Percentiles rank a stretch among this genome's conserved stretches.
phyloP scores from a whole-genome alignment of 2,329 filamentous ascomycete species.

The Diaporthe citriasiana region DNA sequence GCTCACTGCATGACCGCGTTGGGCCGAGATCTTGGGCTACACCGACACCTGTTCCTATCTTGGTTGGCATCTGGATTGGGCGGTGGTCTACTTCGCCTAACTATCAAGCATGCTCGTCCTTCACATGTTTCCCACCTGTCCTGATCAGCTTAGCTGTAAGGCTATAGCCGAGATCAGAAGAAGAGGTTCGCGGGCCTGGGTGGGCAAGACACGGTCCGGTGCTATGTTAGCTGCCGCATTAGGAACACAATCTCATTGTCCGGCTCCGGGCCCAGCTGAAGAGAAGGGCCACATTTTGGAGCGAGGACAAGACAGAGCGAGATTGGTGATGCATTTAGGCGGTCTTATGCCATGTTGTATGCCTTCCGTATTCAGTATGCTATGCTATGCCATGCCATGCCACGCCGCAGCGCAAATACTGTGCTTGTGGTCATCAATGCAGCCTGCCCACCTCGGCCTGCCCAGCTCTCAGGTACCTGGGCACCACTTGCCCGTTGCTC shows the following conservation, averaged over 20 bases:
- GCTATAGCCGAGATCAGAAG: not conserved
- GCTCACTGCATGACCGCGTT: not conserved
- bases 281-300: not conserved
- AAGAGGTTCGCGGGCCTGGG: too few species aligned
- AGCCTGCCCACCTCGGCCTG: not conserved
- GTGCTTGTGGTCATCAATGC: not conserved
- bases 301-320: constrained; percentile 1
- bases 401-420: not conserved
- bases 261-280: constrained; percentile 16
- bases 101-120: not conserved
- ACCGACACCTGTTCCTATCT: constrained; percentile 15
- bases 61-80: constrained; percentile 2
- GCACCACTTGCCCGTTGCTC: not conserved
- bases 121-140: constrained; percentile 12
- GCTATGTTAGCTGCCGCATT: constrained; percentile 12
- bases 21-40: constrained; percentile 21
- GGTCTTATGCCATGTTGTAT: constrained; percentile 23
- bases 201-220: not conserved
- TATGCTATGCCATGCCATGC: not conserved
- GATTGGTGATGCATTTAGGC: constrained; percentile 15
- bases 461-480: constrained; percentile 6
- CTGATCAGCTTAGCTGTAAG: not conserved
- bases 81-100: not conserved
- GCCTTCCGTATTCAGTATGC: constrained; percentile 2
- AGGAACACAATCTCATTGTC: constrained; percentile 36